These are phyloP conservation scores for Viola pubescens DNA, from an alignment of 441 rosid genomes.

Conservation along the genomic window DNA sequence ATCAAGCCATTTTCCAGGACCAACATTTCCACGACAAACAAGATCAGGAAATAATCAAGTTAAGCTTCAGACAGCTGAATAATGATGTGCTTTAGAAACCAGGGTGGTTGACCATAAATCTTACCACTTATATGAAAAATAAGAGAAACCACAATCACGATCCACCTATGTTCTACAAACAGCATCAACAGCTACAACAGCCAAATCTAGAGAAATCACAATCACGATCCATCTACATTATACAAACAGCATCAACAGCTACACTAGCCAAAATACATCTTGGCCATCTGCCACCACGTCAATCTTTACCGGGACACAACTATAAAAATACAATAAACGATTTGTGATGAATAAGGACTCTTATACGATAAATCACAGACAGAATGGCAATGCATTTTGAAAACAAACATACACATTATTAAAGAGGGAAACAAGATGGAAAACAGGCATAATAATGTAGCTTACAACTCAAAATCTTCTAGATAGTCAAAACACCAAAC, in stretches of 20 bases:
- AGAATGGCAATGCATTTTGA: slow-evolving; percentile 4
- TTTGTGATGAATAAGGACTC: slow-evolving; percentile 32
- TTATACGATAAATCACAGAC: slow-evolving; percentile 12
- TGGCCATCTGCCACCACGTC: slow-evolving; percentile 46
- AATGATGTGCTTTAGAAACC: slow-evolving; percentile 26
- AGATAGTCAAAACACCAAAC: not conserved
- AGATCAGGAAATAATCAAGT: slow-evolving; percentile 29
- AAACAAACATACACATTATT: slow-evolving; percentile 10
- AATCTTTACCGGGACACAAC: slow-evolving; percentile 57
- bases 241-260: slow-evolving; percentile 75
- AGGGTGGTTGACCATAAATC: slow-evolving; percentile 22
- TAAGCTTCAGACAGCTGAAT: slow-evolving; percentile 27
- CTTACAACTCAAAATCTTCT: slow-evolving; percentile 19
- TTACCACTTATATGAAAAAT: slow-evolving; percentile 38
- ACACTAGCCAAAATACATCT: slow-evolving; percentile 52
- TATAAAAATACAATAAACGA: slow-evolving; percentile 51
- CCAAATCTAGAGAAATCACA: slow-evolving; percentile 32
- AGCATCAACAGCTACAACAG: slow-evolving; percentile 68
- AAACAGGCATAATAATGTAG: slow-evolving; percentile 2
- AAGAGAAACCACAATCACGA: slow-evolving; percentile 44
- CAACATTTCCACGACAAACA: slow-evolving; percentile 26
- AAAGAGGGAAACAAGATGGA: not conserved
- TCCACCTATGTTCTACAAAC: slow-evolving; percentile 52
- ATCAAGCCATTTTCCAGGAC: slow-evolving; percentile 23
- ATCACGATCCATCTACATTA: slow-evolving; percentile 54